Evolutionary conservation across 805 yeast species (phyloP).

Genomic region (Saccharomycopsis babjevae): DNA sequence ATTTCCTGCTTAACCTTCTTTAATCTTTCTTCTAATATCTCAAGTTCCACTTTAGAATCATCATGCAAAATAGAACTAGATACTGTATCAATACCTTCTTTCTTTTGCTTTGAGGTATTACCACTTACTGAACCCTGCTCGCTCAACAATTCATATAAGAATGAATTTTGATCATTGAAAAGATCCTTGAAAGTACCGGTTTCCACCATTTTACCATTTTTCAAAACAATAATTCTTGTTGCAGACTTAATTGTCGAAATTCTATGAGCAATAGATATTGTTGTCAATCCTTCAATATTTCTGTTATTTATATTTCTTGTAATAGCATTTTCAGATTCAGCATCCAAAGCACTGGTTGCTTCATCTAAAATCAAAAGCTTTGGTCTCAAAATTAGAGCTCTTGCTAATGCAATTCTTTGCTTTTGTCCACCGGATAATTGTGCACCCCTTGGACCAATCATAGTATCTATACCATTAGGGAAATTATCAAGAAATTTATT

Average conservation of each 20-base stretch:
- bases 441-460: constrained; percentile 78
- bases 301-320: constrained; percentile 58
- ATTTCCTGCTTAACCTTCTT: constrained; percentile 4
- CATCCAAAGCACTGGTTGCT: constrained; percentile 89
- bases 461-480: constrained; percentile 75
- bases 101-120: background rate
- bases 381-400: constrained; percentile 75
- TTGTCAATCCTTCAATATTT: constrained; percentile 49
- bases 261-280: constrained; percentile 87
- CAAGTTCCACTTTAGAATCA: constrained; percentile 10
- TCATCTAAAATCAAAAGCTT: constrained; percentile 79
- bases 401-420: constrained; percentile 84
- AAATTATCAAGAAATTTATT: constrained; percentile 55
- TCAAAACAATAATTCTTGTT: constrained; percentile 67
- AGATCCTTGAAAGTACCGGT: constrained; percentile 51
- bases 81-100: constrained; percentile 1
- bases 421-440: constrained; percentile 93
- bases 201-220: constrained; percentile 66
- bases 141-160: constrained; percentile 28
- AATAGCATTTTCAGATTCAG: constrained; percentile 78
- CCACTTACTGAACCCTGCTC: constrained; percentile 12
- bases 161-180: constrained; percentile 29
- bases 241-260: constrained; percentile 79
- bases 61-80: constrained; percentile 10
- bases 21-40: constrained; percentile 3